Evolutionary conservation across 2,329 filamentous ascomycete genomes (phyloP).

Genomic region (Phyllosticta capitalensis): DNA sequence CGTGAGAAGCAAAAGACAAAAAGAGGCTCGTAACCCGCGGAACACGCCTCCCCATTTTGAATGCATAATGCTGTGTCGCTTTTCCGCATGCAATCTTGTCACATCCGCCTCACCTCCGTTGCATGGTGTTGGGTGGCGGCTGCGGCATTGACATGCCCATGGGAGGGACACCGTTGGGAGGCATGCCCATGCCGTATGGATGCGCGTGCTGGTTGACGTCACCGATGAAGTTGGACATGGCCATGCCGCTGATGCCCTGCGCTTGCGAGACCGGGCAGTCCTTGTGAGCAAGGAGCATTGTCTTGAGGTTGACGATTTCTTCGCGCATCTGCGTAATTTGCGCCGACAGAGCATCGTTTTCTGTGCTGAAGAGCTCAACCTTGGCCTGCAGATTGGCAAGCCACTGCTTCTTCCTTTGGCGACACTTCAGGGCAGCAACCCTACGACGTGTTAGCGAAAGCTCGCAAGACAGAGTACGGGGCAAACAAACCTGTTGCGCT

Average conservation of each 20-base stretch:
- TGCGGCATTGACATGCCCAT: slow-evolving; percentile 26
- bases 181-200: slow-evolving; percentile 38
- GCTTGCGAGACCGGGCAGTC: slow-evolving; percentile 89
- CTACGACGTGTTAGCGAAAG: slow-evolving; percentile 41
- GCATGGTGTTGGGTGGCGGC: slow-evolving; percentile 19
- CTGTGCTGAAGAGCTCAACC: slow-evolving; percentile 82
- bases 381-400: slow-evolving; percentile 88
- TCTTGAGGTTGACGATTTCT: slow-evolving; percentile 92
- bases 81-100: background rate
- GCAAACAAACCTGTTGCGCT: slow-evolving; percentile 73
- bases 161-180: slow-evolving; percentile 29
- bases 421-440: slow-evolving; percentile 91
- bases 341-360: slow-evolving; percentile 78
- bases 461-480: background rate
- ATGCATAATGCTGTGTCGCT: background rate
- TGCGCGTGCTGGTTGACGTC: slow-evolving; percentile 35
- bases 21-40: background rate
- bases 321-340: slow-evolving; percentile 80
- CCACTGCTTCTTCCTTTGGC: slow-evolving; percentile 99
- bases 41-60: background rate
- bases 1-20: background rate
- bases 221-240: slow-evolving; percentile 42
- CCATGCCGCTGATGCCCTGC: slow-evolving; percentile 55
- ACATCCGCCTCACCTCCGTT: slow-evolving; percentile 13
- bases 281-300: slow-evolving; percentile 84